Evolutionary conservation across 352 stramenopile genomes (phyloP), one percentile per base, ranked within the genome.

Genomic region (Phytophthora cactorum): DNA sequence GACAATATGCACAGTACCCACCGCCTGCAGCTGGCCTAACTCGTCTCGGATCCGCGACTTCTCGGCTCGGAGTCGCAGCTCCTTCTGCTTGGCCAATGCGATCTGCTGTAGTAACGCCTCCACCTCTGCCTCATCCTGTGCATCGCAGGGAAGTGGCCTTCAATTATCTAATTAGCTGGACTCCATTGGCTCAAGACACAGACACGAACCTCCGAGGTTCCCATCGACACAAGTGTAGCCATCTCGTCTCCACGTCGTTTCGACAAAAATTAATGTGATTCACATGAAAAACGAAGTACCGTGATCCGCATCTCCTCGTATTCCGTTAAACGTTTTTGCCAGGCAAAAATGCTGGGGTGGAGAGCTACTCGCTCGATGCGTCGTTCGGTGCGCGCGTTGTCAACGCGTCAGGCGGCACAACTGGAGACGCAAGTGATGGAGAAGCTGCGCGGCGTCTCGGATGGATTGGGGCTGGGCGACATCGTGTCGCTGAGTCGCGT

Each of bases 361-460:
- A 41, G 47, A 71, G 62, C 58, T 53, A 17, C 43, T 34, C 45
- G 57, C 22, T 54, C 41, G 11, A 14, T 56, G 46, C 52, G 60
- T 31, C 74, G 65, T 68, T 79, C 52, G 12, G 50, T 58, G 41
- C 75, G 82, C 52, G 61, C 66, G n/a, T 54, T 95, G 32, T 93
- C 86, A 51, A 81, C 80, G 55, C 86, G 88, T 22, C 81, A 84
- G 36, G 68, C 79, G 38, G 88, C 81, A 44, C 74, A 90, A 65
- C 47, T 94, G 54, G 88, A 96, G 72, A 89, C 77, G 52, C 74
- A 94, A 62, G 88, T 94, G 32, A 61, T 96, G 53, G 82, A 93
- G 59, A 78, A 80, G 51, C 68, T 96, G 51, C 83, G 85, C 29
- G 59, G 66, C n/a, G 75, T 96, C 29, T 76, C 78, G 41, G 86